Conservation (phyloP, 2,329 filamentous ascomycete genomes). For the Sporothrix phasma region DNA sequence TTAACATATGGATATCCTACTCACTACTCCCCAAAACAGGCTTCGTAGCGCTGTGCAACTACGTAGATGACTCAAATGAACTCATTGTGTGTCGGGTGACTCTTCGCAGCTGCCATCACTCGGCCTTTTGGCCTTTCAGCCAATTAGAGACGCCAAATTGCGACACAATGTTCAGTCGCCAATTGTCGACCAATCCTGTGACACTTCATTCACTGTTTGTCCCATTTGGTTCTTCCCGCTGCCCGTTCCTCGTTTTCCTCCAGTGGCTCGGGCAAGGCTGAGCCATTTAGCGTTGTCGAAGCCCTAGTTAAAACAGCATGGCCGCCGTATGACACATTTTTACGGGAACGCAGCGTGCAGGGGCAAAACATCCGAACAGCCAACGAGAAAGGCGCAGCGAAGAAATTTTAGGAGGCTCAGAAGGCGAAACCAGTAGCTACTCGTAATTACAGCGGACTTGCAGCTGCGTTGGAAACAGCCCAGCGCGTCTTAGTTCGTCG, state of each 20-base stretch:
- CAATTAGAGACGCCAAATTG: neutral
- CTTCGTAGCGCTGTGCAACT: neutral
- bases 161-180: too few species aligned
- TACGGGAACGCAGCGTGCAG: neutral
- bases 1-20: neutral
- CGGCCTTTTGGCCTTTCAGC: too few species aligned
- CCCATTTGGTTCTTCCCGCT: neutral
- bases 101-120: neutral
- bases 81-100: neutral
- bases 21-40: neutral
- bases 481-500: neutral
- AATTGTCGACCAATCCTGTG: neutral
- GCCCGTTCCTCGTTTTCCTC: neutral
- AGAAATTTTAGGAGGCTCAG: neutral
- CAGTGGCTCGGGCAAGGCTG: slow-evolving; percentile 6
- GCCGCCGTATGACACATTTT: slow-evolving; percentile 6
- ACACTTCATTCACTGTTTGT: neutral
- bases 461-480: neutral
- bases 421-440: neutral
- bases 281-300: neutral
- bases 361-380: neutral
- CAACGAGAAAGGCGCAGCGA: neutral
- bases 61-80: slow-evolving; percentile 4
- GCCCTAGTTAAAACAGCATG: neutral
- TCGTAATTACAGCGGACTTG: neutral